Evolutionary conservation across 345 rosid species (phyloP), one percentile per base, ranked within the genome.

Genomic region (Populus davidiana): DNA sequence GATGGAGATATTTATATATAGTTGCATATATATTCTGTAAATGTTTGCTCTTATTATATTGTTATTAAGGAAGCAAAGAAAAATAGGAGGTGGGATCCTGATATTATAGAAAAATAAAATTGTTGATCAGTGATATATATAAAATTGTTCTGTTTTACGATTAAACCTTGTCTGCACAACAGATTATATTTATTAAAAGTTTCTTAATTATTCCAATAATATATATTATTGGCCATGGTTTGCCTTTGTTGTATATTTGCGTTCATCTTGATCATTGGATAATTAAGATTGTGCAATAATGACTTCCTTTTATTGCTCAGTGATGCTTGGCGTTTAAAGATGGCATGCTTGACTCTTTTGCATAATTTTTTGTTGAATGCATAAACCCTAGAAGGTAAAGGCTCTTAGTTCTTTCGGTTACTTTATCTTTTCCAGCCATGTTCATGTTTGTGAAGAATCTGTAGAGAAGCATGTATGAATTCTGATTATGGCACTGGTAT

Each of bases 31-130:
- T 52, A 71, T 39, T 59, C 54, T 56, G 7, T 38, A 23, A 5
- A 25, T 66, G 52, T 47, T 74, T 78, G 63, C 21, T 61, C 23
- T 68, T 35, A 23, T 62, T 70, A 77, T 47, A 77, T 39, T 63
- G 69, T 65, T 27, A 27, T 47, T 77, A 35, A 54, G 36, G 66
- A 41, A 56, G 68, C 70, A 72, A 71, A 70, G 67, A 65, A 70
- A 75, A 25, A 36, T 12, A 67, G 52, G 68, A 56, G 25, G 62
- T 71, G 31, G 78, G 73, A 69, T 81, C 74, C 62, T 75, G 36
- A 8, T 36, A 36, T 16, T 78, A 83, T 80, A 84, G 84, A 71
- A 74, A 80, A 76, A 84, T 76, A 78, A 82, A 76, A 69, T 25
- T 75, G 75, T 38, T 71, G 29, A 64, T 67, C 8, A 66, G 50